These are phyloP conservation scores for Ustilago cynodontis DNA, from an alignment of 1,284 basidiomycete genomes.

Conservation along the genomic window DNA sequence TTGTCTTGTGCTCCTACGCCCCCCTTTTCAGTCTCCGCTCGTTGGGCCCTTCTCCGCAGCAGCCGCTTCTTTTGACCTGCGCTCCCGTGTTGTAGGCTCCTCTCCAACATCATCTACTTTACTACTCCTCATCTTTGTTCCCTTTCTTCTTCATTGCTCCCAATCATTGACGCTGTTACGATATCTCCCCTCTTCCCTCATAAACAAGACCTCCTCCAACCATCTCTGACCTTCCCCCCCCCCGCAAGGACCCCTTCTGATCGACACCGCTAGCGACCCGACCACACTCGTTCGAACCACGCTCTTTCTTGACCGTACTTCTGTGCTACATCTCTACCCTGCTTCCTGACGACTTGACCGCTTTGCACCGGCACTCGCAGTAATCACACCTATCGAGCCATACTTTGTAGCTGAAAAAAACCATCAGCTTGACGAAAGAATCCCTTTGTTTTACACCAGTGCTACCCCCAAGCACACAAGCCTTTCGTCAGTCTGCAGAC, in stretches of 20 bases:
- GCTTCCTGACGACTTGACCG: neutral
- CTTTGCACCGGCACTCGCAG: neutral
- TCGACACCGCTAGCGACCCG: neutral
- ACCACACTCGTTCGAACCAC: conserved; percentile 9
- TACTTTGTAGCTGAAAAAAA: no score
- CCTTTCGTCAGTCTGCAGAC: no score
- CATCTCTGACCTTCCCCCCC: neutral
- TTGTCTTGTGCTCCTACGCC: neutral
- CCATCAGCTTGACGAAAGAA: no score
- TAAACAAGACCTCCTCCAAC: neutral
- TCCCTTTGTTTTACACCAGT: neutral
- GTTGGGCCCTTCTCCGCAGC: conserved; percentile 7
- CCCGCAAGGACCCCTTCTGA: neutral
- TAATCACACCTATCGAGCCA: no score
- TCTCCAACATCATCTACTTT: conserved; percentile 8
- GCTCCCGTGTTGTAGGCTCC: neutral
- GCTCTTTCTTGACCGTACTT: neutral
- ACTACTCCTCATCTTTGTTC: neutral
- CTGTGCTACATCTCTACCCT: neutral
- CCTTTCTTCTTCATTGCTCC: neutral
- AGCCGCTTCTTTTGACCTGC: neutral
- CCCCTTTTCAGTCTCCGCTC: conserved; percentile 20
- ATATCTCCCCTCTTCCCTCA: neutral
- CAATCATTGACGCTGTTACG: neutral
- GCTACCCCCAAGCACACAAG: neutral